A percentile compares a stretch with the other conserved stretches of the same genome.
Conservation (phyloP, 331 rosid species). For the Acacia pycnantha region DNA sequence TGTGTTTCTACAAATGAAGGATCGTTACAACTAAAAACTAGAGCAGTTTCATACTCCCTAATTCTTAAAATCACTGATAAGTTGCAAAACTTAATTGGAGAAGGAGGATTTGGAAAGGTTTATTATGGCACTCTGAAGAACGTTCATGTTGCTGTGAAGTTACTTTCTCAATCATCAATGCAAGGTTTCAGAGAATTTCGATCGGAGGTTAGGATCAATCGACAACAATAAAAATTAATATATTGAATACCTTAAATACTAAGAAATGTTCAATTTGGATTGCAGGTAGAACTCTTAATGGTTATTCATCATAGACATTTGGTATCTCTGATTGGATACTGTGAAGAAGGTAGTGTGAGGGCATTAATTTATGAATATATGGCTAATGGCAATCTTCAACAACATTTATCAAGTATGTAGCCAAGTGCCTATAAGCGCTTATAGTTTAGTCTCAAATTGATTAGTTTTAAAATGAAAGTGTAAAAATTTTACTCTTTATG, state of each 20-base stretch:
- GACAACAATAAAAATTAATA: no score
- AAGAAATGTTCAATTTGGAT: no score
- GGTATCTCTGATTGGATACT: no score
- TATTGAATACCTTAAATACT: no score
- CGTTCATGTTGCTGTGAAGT: not conserved
- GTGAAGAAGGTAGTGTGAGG: no score
- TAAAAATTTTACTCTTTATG: no score
- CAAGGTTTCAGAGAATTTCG: slow-evolving; percentile 31
- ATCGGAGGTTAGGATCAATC: slow-evolving; percentile 29
- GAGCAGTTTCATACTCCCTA: slow-evolving; percentile 20
- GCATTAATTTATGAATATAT: no score
- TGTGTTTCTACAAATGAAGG: not conserved
- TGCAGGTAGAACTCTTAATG: no score
- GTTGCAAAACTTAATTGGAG: slow-evolving; percentile 32
- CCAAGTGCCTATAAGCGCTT: not conserved
- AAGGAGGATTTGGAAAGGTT: slow-evolving; percentile 45
- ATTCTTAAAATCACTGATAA: slow-evolving; percentile 37
- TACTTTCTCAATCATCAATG: slow-evolving; percentile 31
- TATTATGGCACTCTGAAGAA: slow-evolving; percentile 20
- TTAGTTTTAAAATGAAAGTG: not conserved
- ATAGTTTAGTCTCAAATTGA: not conserved
- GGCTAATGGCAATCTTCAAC: no score
- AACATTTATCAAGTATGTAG: not conserved
- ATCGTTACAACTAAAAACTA: slow-evolving; percentile 14
- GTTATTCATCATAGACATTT: no score